Evolutionary conservation across 1,284 basidiomycete species (phyloP).

Genomic region (Omphalotus olearius): DNA sequence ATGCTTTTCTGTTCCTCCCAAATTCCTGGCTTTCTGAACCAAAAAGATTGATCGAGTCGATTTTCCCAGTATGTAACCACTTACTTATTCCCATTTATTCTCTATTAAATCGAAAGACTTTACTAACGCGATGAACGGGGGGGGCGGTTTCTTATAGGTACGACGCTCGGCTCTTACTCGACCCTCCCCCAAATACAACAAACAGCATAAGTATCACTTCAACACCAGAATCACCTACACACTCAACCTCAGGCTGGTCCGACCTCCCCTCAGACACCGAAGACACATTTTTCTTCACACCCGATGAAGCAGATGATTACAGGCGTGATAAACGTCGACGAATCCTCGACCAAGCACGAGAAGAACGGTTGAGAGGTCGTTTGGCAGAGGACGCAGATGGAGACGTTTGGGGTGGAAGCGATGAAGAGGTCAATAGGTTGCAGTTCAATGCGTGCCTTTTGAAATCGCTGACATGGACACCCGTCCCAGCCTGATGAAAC

Average conservation of each 20-base stretch:
- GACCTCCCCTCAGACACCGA: slow-evolving; percentile 80
- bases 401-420: slow-evolving; percentile 57
- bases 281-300: slow-evolving; percentile 74
- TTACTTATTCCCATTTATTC: slow-evolving; percentile 14
- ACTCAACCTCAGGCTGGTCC: slow-evolving; percentile 72
- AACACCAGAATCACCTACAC: slow-evolving; percentile 36
- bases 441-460: too few species aligned
- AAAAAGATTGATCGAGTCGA: too few species aligned
- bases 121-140: slow-evolving; percentile 14
- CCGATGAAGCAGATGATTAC: slow-evolving; percentile 63
- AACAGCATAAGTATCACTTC: slow-evolving; percentile 13
- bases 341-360: slow-evolving; percentile 54
- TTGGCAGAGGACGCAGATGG: slow-evolving; percentile 32
- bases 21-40: neutral
- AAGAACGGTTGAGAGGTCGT: slow-evolving; percentile 61
- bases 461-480: too few species aligned
- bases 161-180: slow-evolving; percentile 72
- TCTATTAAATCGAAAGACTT: slow-evolving; percentile 9
- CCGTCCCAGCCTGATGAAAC: slow-evolving; percentile 56
- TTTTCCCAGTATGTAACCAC: neutral
- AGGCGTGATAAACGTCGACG: slow-evolving; percentile 60
- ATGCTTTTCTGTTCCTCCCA: neutral
- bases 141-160: too few species aligned
- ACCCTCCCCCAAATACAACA: slow-evolving; percentile 44
- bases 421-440: slow-evolving; percentile 72